These are phyloP conservation scores for Uromyces viciae-fabae DNA, from an alignment of 1,284 basidiomycete genomes.

Conservation along the genomic window DNA sequence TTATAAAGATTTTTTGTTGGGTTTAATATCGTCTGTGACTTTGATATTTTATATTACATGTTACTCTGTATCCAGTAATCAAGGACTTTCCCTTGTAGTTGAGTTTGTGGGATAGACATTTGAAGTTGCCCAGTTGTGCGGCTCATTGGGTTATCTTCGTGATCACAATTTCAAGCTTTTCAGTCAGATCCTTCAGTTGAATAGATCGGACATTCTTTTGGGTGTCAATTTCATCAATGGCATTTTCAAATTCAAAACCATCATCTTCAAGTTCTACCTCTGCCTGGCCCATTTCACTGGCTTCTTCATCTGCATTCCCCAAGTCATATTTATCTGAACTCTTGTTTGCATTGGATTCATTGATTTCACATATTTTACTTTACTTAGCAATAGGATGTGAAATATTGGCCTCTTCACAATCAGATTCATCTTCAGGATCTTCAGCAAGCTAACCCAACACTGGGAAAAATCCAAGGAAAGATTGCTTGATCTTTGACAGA, in stretches of 20 bases:
- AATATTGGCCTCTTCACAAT: too few species aligned
- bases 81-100: background rate
- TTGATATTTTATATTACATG: conserved; percentile 5
- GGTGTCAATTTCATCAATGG: too few species aligned
- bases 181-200: background rate
- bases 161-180: background rate
- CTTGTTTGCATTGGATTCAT: background rate
- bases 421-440: background rate
- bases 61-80: background rate
- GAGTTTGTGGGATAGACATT: background rate
- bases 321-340: background rate
- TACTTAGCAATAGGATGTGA: too few species aligned
- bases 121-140: background rate
- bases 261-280: background rate
- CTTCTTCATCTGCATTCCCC: background rate
- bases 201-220: background rate
- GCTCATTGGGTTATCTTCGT: background rate
- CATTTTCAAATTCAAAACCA: background rate
- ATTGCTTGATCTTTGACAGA: background rate
- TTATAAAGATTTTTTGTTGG: too few species aligned
- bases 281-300: background rate
- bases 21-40: too few species aligned
- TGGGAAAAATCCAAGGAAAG: background rate
- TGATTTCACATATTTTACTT: too few species aligned
- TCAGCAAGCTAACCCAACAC: background rate